Evolutionary conservation across 768 basidiomycete genomes (phyloP).

Genomic region (Boletus fagicola): DNA sequence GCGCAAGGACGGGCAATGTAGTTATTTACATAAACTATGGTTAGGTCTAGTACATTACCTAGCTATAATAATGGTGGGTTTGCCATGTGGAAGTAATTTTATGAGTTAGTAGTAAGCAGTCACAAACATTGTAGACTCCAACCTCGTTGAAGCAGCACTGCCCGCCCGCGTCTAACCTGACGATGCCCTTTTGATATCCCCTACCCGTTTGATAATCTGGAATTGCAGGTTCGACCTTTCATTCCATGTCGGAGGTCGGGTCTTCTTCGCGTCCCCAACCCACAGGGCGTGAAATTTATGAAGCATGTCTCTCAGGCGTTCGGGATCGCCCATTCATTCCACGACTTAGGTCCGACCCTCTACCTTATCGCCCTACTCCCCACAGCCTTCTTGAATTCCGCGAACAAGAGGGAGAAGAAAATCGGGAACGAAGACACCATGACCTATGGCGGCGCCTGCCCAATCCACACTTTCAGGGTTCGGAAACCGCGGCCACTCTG

Average conservation of each 20-base stretch:
- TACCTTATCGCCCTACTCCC: slow-evolving; percentile 39
- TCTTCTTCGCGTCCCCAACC: slow-evolving; percentile 28
- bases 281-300: slow-evolving; percentile 51
- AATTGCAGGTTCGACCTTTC: slow-evolving; percentile 20
- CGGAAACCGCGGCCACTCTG: slow-evolving; percentile 23
- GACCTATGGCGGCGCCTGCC: slow-evolving; percentile 64
- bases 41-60: slow-evolving; percentile 10
- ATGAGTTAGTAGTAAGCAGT: slow-evolving; percentile 29
- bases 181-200: slow-evolving; percentile 30
- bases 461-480: slow-evolving; percentile 26
- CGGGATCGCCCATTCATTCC: slow-evolving; percentile 58
- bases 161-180: slow-evolving; percentile 12
- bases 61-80: slow-evolving; percentile 5
- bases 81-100: slow-evolving; percentile 26
- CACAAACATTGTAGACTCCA: slow-evolving; percentile 28
- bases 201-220: slow-evolving; percentile 9
- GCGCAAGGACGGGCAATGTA: slow-evolving; percentile 10
- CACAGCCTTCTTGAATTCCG: slow-evolving; percentile 63
- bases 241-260: slow-evolving; percentile 28
- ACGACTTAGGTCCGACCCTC: slow-evolving; percentile 54
- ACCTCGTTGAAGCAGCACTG: slow-evolving; percentile 22
- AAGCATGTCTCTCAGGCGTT: slow-evolving; percentile 51
- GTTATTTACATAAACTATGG: slow-evolving; percentile 34
- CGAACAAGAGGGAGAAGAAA: slow-evolving; percentile 58
- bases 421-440: slow-evolving; percentile 57